Base-by-base conservation (phyloP, 2,329 filamentous ascomycete species). In the Neopestalotiopsis clavispora region DNA sequence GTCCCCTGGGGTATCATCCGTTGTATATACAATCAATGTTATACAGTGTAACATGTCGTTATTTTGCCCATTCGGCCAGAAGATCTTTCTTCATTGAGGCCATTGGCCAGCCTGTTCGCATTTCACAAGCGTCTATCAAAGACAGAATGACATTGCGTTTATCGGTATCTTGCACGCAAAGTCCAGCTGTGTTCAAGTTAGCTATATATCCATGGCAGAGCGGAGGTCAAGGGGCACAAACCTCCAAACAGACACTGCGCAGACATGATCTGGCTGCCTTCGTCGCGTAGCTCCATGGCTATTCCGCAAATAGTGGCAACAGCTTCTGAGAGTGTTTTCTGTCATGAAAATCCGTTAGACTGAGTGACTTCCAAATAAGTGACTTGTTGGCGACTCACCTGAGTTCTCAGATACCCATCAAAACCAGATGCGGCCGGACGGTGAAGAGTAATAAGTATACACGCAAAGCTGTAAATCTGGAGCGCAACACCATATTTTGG, bases 371-470 rank as follows among this genome's bases (percentile, higher is more conserved):
- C 20, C 20, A 23, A 9, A 9, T n/a, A 7, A 52, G 42, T 3
- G 7, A 10, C 0, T 17, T 14, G n/a, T 13, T 40, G 12, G 62
- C 59, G 34, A 63, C 69, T 28, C 40, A 72, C 68, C 69, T 70
- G 69, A 10, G 72, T 74, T 23, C 79, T 75, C 56, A 82, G 71
- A 70, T 85, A 87, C 12, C 85, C 85, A 17, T 84, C 78, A 61
- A 85, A 82, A 0, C 85, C 86, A 1, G 84, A 84, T 12, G 80
- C 78, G 0, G 83, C 84, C 1, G 86, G 87, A 61, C 85, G 82
- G 65, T 89, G 84, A 62, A 88, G 80, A 0, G 86, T 77, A 1
- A 88, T 80, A 0, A 89, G 77, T 58, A 89, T 85, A 10, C 83
- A 80, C 0, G 86, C 85, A 69, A 87, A 85, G 71, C 83, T 82